Conservation (phyloP, 108 stramenopile species). For the Fistulifera solaris region DNA sequence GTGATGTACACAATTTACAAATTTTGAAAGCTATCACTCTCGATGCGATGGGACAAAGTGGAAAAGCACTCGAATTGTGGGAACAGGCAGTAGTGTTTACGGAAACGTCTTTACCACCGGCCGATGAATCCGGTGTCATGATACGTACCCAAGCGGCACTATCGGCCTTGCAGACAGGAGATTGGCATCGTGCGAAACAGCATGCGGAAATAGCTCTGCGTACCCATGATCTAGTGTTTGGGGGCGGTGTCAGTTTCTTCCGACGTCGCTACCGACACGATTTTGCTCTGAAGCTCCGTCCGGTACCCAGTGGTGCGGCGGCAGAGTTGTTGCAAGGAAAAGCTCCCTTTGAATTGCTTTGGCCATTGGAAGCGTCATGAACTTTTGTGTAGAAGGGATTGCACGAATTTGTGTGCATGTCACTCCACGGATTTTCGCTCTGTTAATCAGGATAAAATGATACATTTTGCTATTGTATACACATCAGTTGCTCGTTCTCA, state of each 20-base stretch:
- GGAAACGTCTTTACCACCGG: slow-evolving; percentile 42
- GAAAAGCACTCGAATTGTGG: slow-evolving; percentile 46
- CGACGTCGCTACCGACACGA: slow-evolving; percentile 48
- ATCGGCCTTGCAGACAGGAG: slow-evolving; percentile 30
- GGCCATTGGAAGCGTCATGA: too few relatives aligned
- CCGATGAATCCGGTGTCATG: slow-evolving; percentile 54
- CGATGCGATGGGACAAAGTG: slow-evolving; percentile 38
- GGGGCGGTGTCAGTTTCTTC: slow-evolving; percentile 51
- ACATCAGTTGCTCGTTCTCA: not conserved
- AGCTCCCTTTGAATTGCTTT: too few relatives aligned
- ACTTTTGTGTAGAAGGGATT: too few relatives aligned
- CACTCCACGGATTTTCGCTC: too few relatives aligned
- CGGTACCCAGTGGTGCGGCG: not conserved
- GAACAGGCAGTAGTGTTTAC: slow-evolving; percentile 45
- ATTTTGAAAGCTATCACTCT: slow-evolving; percentile 63
- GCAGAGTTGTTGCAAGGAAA: too few relatives aligned
- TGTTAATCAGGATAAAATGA: too few relatives aligned
- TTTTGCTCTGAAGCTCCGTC: slow-evolving; percentile 37
- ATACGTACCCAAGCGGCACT: slow-evolving; percentile 54
- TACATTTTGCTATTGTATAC: too few relatives aligned
- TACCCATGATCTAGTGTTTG: slow-evolving; percentile 56
- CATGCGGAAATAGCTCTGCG: slow-evolving; percentile 49
- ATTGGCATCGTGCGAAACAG: slow-evolving; percentile 22
- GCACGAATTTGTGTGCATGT: too few relatives aligned
- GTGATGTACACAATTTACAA: slow-evolving; percentile 57